Base-by-base conservation (phyloP, 225 moss, liverwort and hornwort genomes). In the Straminergon stramineum region DNA sequence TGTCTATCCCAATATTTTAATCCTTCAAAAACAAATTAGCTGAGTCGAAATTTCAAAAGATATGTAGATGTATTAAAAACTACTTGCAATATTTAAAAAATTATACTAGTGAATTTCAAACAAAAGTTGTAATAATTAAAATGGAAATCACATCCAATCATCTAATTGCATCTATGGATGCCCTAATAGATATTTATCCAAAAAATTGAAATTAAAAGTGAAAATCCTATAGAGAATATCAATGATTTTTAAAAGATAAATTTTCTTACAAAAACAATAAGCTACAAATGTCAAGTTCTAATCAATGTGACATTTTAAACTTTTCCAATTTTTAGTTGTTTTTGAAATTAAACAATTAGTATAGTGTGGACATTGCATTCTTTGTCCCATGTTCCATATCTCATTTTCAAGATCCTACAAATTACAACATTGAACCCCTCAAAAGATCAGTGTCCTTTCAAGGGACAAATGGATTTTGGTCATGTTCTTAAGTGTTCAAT, bases 141-240 rank as follows among this genome's bases (percentile, higher is more conserved):
- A 45, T 48, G 6, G 10, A 45, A 28, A 74, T 11, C 30, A 6
- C 11, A 30, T 75, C 11, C 18, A 48, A 75, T 75, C 18, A 17
- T 18, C 3, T 5, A 48, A 10, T 48, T 30, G 7, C 4, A 12
- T 75, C 0, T 51, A 1, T 31, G 2, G 2, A 31, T 52, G 7
- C 32, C 13, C 5, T 76, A 34, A 21, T 32, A 12, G 52, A 76
- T 52, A 7, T 75, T 51, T 48, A 11, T 7, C 12, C 2, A 43
- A 17, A 43, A 51, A 51, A 18, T 6, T 17, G 4, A 45, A 45
- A 74, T 10, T 2, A 4, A 45, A 73, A 28, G 30, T 11, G 1
- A 48, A 75, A 48, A 31, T 51, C 0, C 4, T 2, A 19, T 51
- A 11, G 11, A 11, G 7, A 19, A 19, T 31, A 19, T 30, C 11